Conservation (phyloP, 2,329 filamentous ascomycete species). For the Cladophialophora exuberans region DNA sequence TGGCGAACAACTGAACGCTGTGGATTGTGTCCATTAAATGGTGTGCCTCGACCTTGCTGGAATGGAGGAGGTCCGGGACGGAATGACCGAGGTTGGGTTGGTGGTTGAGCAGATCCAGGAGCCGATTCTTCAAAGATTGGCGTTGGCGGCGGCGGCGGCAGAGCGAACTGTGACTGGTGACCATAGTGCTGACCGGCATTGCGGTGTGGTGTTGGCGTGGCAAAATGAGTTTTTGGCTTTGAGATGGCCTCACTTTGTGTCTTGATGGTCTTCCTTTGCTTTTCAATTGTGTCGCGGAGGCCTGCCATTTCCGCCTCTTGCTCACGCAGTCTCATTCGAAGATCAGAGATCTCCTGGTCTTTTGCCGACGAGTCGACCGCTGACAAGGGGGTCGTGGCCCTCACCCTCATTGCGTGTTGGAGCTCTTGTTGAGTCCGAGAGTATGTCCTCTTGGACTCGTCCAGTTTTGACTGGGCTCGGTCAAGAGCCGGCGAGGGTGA, state of each 20-base stretch:
- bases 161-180: background rate
- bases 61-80: background rate
- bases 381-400: conserved; percentile 27
- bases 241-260: conserved; percentile 24
- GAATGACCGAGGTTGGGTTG: background rate
- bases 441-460: conserved; percentile 13
- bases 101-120: background rate
- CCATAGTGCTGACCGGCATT: conserved; percentile 7
- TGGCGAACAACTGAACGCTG: background rate
- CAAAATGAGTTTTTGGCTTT: conserved; percentile 21
- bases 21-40: background rate
- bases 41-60: background rate
- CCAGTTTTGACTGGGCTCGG: conserved; percentile 21
- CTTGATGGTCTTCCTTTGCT: conserved; percentile 23
- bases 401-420: conserved; percentile 13
- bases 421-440: conserved; percentile 24
- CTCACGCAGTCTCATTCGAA: conserved; percentile 9
- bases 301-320: conserved; percentile 17
- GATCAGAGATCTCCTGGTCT: conserved; percentile 17
- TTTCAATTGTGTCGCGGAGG: conserved; percentile 10
- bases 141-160: conserved; percentile 7
- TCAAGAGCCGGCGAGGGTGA: conserved; percentile 18
- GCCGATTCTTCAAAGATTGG: background rate
- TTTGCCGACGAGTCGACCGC: conserved; percentile 9
- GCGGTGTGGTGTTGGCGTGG: conserved; percentile 14